Evolutionary conservation across 345 rosid species (phyloP), one percentile per base, ranked within the genome.

Genomic region (Gossypioides kirkii): DNA sequence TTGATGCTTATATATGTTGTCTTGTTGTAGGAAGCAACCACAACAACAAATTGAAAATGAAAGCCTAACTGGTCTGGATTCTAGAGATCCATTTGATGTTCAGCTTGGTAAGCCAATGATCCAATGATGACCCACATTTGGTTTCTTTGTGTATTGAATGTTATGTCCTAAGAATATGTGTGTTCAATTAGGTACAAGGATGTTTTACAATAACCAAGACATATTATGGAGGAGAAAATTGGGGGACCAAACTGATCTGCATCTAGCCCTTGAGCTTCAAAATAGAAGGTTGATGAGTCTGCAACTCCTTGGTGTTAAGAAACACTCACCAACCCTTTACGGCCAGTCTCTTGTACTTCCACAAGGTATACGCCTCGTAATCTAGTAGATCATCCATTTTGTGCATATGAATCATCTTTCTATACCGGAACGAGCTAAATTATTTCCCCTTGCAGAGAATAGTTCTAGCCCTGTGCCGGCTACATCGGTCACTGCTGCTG

Each of bases 301-400:
- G 77, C 93, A 91, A 78, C 97, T 93, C 81, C 89, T 86, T 74
- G 94, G 91, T 69, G 86, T 87, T 58, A 91, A 90, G 84, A 89
- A 87, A 79, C 91, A 86, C 23, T 78, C 88, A 3, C 82, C 88
- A 14, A 83, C 50, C 65, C 74, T 88, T 69, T 91, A 89, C 76
- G 81, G 82, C 77, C 93, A 86, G 8, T 56, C 86, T 55, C 65
- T 78, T 59, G 80, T 76, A 45, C 79, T 80, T 63, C 83, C 65
- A 0, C 84, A 60, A 63, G 92, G 92, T 88, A 71, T 2, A 42
- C 25, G n/a, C 8, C 8, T 71, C 45, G 0, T 9, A 54, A 8
- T 23, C 53, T 43, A 25, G n/a, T 18, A 25, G 18, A 8, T 70
- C 7, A 8, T 56, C 20, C 3, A 45, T 25, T 23, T n/a, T 2